Evolutionary conservation across 1,139 yeast genomes (phyloP).

Genomic region (Candida anutae): DNA sequence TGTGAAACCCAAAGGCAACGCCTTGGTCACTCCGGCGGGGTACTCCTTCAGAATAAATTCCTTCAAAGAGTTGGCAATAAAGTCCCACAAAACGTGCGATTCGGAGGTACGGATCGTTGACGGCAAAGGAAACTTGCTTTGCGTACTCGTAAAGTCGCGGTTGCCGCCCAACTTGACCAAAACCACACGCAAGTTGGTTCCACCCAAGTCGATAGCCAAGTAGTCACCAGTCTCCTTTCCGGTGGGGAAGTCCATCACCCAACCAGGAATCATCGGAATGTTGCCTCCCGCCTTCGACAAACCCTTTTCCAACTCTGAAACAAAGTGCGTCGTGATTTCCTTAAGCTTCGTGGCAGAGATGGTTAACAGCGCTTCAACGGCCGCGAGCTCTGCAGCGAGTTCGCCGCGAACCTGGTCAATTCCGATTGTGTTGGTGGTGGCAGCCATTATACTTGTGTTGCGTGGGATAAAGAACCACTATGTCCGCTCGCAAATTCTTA

Average conservation of each 20-base stretch:
- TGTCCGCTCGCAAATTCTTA: too few relatives aligned
- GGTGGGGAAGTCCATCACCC: slow-evolving; percentile 92
- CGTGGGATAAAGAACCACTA: too few relatives aligned
- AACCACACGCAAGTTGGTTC: slow-evolving; percentile 88
- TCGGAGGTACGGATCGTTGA: slow-evolving; percentile 68
- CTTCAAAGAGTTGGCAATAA: slow-evolving; percentile 76
- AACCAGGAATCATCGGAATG: slow-evolving; percentile 94
- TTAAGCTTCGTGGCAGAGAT: slow-evolving; percentile 54
- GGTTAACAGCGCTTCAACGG: slow-evolving; percentile 57
- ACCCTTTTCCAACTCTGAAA: slow-evolving; percentile 70
- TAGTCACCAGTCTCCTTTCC: slow-evolving; percentile 86
- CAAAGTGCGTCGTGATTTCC: slow-evolving; percentile 55
- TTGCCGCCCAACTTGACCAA: slow-evolving; percentile 74
- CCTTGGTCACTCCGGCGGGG: slow-evolving; percentile 47
- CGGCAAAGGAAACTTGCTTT: slow-evolving; percentile 77
- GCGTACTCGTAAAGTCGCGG: slow-evolving; percentile 72
- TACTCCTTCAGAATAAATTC: slow-evolving; percentile 53
- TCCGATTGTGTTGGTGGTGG: too few relatives aligned
- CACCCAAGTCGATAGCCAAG: slow-evolving; percentile 92
- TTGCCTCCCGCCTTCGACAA: slow-evolving; percentile 69
- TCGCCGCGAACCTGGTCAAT: too few relatives aligned
- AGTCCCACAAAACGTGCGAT: slow-evolving; percentile 71
- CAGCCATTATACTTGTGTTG: too few relatives aligned
- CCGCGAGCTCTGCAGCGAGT: slow-evolving; percentile 53
- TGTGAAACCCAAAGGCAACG: slow-evolving; percentile 85